Percentiles rank a stretch among this genome's conserved stretches.
Conservation (phyloP, 352 stramenopile species). For the Globisporangium okanoganense region DNA sequence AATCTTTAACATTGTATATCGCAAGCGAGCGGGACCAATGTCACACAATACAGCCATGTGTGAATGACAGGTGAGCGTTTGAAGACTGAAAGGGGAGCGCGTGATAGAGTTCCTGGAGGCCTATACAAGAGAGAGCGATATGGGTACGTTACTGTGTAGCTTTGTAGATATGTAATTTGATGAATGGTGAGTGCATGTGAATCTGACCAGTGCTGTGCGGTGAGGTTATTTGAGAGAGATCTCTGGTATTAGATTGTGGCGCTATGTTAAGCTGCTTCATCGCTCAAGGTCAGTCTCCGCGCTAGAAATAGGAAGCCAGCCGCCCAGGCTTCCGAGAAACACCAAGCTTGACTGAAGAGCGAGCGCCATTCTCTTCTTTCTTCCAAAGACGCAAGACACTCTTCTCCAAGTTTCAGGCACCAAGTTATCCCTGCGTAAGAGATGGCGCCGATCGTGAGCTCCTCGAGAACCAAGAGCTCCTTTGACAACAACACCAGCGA, state of each 20-base stretch:
- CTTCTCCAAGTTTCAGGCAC: neutral
- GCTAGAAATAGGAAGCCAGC: neutral
- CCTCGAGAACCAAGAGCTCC: neutral
- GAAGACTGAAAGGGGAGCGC: neutral
- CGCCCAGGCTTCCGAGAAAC: neutral
- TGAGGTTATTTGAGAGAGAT: too few relatives aligned
- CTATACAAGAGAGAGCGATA: neutral
- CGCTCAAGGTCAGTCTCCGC: neutral
- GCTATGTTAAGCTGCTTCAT: conserved; percentile 2
- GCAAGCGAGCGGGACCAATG: neutral
- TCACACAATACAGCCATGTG: neutral
- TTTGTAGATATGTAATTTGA: neutral
- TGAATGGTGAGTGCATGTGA: neutral
- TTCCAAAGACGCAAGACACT: neutral
- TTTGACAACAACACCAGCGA: conserved; percentile 18
- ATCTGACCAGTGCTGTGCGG: neutral
- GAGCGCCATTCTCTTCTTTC: neutral
- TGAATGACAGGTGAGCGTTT: neutral
- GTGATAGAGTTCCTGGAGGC: neutral
- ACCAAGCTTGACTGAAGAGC: neutral
- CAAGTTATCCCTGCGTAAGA: neutral
- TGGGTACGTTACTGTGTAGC: neutral
- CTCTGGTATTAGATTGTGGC: neutral
- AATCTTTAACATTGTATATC: conserved; percentile 28
- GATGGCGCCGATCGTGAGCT: conserved; percentile 19